These are phyloP conservation scores for Phytopythium vexans DNA, from an alignment of 352 stramenopile genomes.

Conservation along the genomic window DNA sequence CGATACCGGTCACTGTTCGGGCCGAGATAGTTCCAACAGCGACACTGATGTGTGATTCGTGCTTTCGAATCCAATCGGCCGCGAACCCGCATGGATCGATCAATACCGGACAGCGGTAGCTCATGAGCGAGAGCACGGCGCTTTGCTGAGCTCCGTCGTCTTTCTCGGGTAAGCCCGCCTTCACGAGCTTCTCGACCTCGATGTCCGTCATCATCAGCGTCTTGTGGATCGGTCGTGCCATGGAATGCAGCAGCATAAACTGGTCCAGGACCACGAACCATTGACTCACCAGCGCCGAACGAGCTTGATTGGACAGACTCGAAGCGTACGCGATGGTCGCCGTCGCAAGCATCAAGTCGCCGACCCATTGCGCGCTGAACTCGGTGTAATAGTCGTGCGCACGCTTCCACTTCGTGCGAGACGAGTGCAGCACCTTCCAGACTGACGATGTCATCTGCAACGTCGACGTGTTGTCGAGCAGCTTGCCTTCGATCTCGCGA, in stretches of 20 bases:
- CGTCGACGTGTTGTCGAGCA: slow-evolving; percentile 51
- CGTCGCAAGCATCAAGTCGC: slow-evolving; percentile 63
- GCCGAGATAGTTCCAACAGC: slow-evolving; percentile 8
- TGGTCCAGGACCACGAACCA: slow-evolving; percentile 37
- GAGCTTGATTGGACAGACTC: slow-evolving; percentile 11
- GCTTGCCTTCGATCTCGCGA: slow-evolving; percentile 35
- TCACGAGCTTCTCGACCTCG: slow-evolving; percentile 35
- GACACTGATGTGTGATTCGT: slow-evolving; percentile 13
- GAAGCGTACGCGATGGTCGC: slow-evolving; percentile 46
- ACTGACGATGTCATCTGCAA: slow-evolving; percentile 51
- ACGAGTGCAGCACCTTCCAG: slow-evolving; percentile 49
- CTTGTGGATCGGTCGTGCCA: slow-evolving; percentile 11
- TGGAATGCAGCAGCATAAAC: slow-evolving; percentile 30
- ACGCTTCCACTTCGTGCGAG: slow-evolving; percentile 36
- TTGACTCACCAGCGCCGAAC: slow-evolving; percentile 10
- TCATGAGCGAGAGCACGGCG: slow-evolving; percentile 30
- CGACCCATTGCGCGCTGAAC: slow-evolving; percentile 40
- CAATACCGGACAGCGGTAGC: slow-evolving; percentile 47
- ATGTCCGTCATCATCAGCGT: slow-evolving; percentile 34
- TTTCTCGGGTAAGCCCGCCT: slow-evolving; percentile 32
- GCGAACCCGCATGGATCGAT: slow-evolving; percentile 62
- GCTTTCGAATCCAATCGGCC: slow-evolving; percentile 44
- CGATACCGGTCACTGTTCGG: slow-evolving; percentile 4
- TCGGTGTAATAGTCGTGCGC: slow-evolving; percentile 36
- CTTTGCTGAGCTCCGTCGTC: slow-evolving; percentile 44